Percentiles rank a stretch among this genome's conserved stretches.
phyloP scores from a whole-genome alignment of 179 eudicot genomes.

The Silene noctiflora region DNA sequence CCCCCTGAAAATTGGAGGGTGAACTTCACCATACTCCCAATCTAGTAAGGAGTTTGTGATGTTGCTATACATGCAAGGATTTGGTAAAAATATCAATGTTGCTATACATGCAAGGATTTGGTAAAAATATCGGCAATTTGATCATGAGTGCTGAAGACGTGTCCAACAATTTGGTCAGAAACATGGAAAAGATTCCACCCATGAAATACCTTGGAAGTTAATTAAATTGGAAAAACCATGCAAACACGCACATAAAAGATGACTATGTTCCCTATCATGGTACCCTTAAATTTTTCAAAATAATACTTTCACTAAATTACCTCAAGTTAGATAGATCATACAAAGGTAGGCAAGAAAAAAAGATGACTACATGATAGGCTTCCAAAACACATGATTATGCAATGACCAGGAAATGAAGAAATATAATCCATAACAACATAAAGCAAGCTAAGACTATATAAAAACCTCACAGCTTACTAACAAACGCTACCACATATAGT shows the following conservation, averaged over 20 bases:
- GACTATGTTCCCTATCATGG: not conserved
- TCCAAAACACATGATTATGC: not conserved
- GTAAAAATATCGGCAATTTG: too few relatives aligned
- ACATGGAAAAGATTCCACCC: too few relatives aligned
- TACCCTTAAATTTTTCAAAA: not conserved
- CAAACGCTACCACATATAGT: not conserved
- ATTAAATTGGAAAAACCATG: not conserved
- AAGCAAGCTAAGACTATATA: not conserved
- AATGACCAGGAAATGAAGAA: not conserved
- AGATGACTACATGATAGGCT: not conserved
- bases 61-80: too few relatives aligned
- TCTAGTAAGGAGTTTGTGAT: too few relatives aligned
- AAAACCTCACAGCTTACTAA: not conserved
- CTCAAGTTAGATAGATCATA: not conserved
- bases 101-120: too few relatives aligned
- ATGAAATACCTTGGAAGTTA: too few relatives aligned
- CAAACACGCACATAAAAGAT: not conserved
- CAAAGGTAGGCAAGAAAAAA: not conserved
- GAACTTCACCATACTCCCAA: too few relatives aligned
- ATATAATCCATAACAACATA: not conserved
- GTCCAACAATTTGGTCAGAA: too few relatives aligned
- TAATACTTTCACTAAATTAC: not conserved
- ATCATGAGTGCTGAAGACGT: too few relatives aligned
- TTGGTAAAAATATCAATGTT: too few relatives aligned
- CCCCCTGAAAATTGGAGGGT: too few relatives aligned